These are phyloP conservation scores for Naganishia albida DNA, from an alignment of 1,284 basidiomycete genomes.

Conservation along the genomic window DNA sequence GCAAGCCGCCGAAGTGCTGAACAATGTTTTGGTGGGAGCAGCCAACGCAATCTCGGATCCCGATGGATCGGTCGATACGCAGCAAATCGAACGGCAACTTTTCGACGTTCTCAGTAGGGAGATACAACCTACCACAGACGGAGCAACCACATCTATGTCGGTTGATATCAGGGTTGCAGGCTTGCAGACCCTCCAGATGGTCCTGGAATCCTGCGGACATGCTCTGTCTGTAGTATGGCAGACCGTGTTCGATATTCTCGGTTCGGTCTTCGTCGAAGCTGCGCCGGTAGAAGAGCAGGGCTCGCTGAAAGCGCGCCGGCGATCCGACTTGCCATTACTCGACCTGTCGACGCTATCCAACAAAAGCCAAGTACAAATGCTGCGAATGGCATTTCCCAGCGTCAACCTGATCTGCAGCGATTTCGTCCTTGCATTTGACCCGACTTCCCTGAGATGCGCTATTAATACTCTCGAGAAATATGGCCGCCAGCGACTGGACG, in stretches of 20 bases:
- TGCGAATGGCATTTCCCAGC: slow-evolving; percentile 82
- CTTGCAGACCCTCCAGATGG: slow-evolving; percentile 81
- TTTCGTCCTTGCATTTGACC: slow-evolving; percentile 76
- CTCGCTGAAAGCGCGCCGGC: slow-evolving; percentile 6
- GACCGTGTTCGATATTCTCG: slow-evolving; percentile 84
- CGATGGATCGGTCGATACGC: slow-evolving; percentile 58
- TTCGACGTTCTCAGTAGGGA: slow-evolving; percentile 79
- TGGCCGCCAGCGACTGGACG: slow-evolving; percentile 80
- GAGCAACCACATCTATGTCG: slow-evolving; percentile 45
- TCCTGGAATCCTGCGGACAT: slow-evolving; percentile 87
- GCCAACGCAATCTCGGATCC: slow-evolving; percentile 64
- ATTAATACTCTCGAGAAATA: slow-evolving; percentile 88
- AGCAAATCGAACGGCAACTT: slow-evolving; percentile 74
- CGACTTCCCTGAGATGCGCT: slow-evolving; percentile 78
- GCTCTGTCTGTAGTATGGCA: slow-evolving; percentile 89
- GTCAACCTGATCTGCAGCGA: slow-evolving; percentile 89
- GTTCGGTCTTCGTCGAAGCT: slow-evolving; percentile 66
- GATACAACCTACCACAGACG: slow-evolving; percentile 59
- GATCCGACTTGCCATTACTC: slow-evolving; percentile 21
- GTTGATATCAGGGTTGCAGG: slow-evolving; percentile 81
- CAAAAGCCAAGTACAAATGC: slow-evolving; percentile 50
- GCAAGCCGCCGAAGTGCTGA: slow-evolving; percentile 82
- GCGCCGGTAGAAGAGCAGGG: neutral
- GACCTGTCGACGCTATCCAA: slow-evolving; percentile 14
- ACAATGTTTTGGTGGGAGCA: slow-evolving; percentile 70